Conservation (phyloP, 176 grass and related monocot genomes). For the Avena eriantha region DNA sequence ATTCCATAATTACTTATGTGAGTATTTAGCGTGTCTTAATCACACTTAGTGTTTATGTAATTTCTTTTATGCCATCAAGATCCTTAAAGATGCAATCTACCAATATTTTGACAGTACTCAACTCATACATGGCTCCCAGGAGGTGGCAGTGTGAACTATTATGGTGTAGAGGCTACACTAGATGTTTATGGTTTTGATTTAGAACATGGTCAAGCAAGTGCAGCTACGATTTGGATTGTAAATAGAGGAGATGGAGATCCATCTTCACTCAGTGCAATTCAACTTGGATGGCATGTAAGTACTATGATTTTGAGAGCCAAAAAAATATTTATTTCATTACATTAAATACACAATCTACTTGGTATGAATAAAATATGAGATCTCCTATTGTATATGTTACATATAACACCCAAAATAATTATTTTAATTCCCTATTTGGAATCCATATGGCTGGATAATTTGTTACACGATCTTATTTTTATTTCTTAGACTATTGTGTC, state of each 20-base stretch:
- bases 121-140: neutral
- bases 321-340: neutral
- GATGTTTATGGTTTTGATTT: neutral
- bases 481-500: neutral
- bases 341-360: neutral
- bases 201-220: neutral
- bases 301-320: neutral
- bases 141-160: neutral
- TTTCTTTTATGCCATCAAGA: neutral
- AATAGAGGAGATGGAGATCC: conserved; percentile 20
- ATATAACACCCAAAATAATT: neutral
- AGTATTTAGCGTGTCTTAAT: neutral
- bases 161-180: neutral
- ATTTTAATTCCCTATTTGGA: neutral
- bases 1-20: neutral
- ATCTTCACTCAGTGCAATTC: neutral
- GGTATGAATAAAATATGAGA: neutral
- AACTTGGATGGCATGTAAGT: conserved; percentile 22
- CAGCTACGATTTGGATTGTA: neutral
- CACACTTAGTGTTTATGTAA: neutral
- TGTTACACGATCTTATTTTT: neutral
- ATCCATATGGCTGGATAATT: neutral
- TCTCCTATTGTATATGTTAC: neutral
- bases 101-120: neutral
- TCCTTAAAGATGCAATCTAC: neutral